A percentile compares a stretch with the other conserved stretches of the same genome.
Conservation (phyloP, 2,329 filamentous ascomycete genomes). For the Ceratocystiopsis sp. region DNA sequence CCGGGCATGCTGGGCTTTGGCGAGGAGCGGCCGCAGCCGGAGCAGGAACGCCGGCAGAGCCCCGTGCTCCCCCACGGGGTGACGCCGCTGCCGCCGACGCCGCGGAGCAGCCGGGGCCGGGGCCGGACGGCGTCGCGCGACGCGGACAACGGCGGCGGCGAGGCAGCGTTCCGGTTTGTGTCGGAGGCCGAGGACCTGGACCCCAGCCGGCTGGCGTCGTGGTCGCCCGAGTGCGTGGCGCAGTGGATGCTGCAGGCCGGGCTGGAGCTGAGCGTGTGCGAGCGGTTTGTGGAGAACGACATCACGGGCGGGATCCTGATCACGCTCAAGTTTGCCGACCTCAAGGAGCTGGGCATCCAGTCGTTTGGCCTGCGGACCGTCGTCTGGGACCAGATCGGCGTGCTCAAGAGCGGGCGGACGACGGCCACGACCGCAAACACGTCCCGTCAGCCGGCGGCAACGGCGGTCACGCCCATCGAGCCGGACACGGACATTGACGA, state of each 20-base stretch:
- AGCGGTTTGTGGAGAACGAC: conserved; percentile 81
- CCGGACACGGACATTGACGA: conserved; percentile 46
- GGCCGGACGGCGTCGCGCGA: no score
- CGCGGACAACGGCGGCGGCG: no score
- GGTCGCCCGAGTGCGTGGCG: conserved; percentile 62
- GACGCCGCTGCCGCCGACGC: conserved; percentile 19
- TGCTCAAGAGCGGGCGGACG: conserved; percentile 40
- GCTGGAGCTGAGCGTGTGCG: conserved; percentile 58
- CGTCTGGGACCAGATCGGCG: conserved; percentile 64
- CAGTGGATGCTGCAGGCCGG: conserved; percentile 76
- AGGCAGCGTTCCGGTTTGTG: conserved; percentile 39
- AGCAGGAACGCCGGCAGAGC: conserved; percentile 7
- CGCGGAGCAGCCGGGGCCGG: not conserved
- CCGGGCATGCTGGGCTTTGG: not conserved
- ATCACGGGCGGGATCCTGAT: conserved; percentile 78
- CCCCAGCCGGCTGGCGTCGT: conserved; percentile 40
- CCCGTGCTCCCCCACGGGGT: conserved; percentile 21
- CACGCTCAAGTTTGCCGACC: conserved; percentile 79
- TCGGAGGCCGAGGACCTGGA: conserved; percentile 33
- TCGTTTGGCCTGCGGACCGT: conserved; percentile 70
- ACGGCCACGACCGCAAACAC: no score
- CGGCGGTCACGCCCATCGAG: no score
- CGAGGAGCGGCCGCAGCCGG: not conserved
- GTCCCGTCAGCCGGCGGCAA: no score
- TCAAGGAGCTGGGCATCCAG: conserved; percentile 63